phyloP scores from a whole-genome alignment of 495 filamentous ascomycete species.

The Penicillium simplicissimum region DNA sequence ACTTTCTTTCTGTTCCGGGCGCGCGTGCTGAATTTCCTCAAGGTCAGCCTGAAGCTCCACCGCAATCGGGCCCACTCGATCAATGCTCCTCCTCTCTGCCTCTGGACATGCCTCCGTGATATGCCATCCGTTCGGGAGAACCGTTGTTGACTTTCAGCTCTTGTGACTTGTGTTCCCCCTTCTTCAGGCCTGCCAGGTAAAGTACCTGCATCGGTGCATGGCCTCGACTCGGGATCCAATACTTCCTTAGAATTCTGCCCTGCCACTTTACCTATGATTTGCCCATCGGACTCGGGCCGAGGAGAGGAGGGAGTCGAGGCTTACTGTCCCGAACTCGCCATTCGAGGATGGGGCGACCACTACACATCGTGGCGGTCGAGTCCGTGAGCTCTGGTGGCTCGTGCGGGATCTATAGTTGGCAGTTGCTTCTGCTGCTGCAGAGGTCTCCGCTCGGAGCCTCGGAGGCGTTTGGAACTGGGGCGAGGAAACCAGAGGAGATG shows the following conservation, averaged over 20 bases:
- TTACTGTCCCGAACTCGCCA: slow-evolving; percentile 5
- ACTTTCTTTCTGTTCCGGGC: not conserved
- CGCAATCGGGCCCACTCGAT: slow-evolving; percentile 3
- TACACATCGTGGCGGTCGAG: not conserved
- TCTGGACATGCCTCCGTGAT: slow-evolving; percentile 2
- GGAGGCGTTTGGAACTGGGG: not conserved
- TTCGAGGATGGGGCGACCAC: slow-evolving; percentile 5
- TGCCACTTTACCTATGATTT: not conserved
- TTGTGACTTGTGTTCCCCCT: not conserved
- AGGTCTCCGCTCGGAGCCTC: not conserved
- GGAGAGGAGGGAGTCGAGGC: not conserved
- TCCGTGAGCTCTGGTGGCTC: slow-evolving; percentile 1
- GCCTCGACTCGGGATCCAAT: not conserved
- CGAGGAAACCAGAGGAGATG: not conserved
- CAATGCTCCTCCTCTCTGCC: not conserved
- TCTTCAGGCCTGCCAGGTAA: not conserved
- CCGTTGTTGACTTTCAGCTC: not conserved
- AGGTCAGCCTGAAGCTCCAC: slow-evolving; percentile 10
- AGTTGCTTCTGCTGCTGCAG: not conserved
- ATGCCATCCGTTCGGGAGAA: not conserved
- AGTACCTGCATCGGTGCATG: slow-evolving; percentile 3
- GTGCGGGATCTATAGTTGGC: not conserved
- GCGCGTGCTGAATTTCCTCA: not conserved
- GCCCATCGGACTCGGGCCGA: slow-evolving; percentile 12
- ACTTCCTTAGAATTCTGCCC: not conserved